These are phyloP conservation scores for Scutellaria baicalensis DNA, from an alignment of 257 asterid species.

Conservation along the genomic window DNA sequence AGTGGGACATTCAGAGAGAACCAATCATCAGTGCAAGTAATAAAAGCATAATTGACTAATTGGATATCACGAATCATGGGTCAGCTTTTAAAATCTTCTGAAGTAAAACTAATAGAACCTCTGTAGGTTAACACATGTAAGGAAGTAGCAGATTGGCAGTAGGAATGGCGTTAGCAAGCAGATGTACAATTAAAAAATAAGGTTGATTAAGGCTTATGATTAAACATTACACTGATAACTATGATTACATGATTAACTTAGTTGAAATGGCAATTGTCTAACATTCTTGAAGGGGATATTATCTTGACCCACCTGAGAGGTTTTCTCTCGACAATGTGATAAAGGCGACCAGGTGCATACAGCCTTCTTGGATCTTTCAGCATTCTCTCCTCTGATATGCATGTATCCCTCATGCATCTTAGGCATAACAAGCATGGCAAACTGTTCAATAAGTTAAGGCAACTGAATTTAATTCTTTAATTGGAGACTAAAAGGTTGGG, in stretches of 20 bases:
- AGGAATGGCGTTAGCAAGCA: neutral
- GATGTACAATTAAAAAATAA: neutral
- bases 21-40: neutral
- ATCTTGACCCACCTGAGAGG: slow-evolving; percentile 54
- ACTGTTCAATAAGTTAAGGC: slow-evolving; percentile 30
- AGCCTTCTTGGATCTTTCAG: slow-evolving; percentile 79
- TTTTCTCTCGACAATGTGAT: slow-evolving; percentile 82
- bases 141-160: too few species aligned
- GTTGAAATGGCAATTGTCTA: neutral
- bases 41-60: neutral
- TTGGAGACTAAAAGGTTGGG: neutral
- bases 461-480: neutral
- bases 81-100: neutral
- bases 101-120: too few species aligned
- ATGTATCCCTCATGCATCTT: slow-evolving; percentile 81
- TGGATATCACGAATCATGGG: neutral
- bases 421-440: slow-evolving; percentile 77
- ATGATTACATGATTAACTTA: neutral
- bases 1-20: neutral
- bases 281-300: neutral
- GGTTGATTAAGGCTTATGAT: neutral
- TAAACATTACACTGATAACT: neutral
- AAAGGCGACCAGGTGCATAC: slow-evolving; percentile 87
- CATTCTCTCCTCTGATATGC: slow-evolving; percentile 74
- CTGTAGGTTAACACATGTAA: too few species aligned